These are phyloP conservation scores for Malassezia equina DNA, from an alignment of 1,284 basidiomycete species.

Conservation along the genomic window DNA sequence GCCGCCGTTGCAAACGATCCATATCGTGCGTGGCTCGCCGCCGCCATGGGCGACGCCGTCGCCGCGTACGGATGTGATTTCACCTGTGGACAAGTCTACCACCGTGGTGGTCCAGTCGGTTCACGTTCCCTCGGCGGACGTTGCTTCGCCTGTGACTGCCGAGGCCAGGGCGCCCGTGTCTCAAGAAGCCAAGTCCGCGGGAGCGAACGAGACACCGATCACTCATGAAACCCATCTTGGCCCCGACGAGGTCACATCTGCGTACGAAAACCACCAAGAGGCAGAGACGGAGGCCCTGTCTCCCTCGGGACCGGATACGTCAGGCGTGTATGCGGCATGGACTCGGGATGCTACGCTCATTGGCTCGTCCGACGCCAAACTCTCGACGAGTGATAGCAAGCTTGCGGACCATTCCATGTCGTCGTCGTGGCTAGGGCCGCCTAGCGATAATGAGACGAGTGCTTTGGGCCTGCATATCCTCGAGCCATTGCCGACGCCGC, in stretches of 20 bases:
- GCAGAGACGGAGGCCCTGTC: neutral
- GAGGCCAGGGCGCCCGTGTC: too few relatives aligned
- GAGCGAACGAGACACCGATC: too few relatives aligned
- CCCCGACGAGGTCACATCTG: neutral
- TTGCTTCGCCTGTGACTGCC: neutral
- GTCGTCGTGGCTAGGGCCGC: neutral
- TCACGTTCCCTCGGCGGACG: too few relatives aligned
- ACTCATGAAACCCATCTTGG: too few relatives aligned
- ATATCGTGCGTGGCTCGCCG: conserved; percentile 7
- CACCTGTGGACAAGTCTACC: too few relatives aligned
- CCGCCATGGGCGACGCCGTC: neutral
- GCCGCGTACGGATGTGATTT: neutral
- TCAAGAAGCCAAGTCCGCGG: too few relatives aligned
- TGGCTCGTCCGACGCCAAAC: neutral
- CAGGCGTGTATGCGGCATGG: neutral
- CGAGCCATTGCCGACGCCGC: neutral
- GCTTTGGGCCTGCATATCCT: neutral
- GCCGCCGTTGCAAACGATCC: conserved; percentile 3
- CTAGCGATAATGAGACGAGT: neutral
- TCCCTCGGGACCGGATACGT: neutral
- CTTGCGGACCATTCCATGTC: neutral
- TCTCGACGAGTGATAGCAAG: neutral
- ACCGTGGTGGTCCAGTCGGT: too few relatives aligned
- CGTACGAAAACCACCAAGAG: too few relatives aligned
- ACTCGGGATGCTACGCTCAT: neutral